Percentiles rank a stretch among this genome's conserved stretches.
These are phyloP conservation scores for Gracilaria domingensis DNA, from an alignment of 23 red algal species.

Conservation along the genomic window DNA sequence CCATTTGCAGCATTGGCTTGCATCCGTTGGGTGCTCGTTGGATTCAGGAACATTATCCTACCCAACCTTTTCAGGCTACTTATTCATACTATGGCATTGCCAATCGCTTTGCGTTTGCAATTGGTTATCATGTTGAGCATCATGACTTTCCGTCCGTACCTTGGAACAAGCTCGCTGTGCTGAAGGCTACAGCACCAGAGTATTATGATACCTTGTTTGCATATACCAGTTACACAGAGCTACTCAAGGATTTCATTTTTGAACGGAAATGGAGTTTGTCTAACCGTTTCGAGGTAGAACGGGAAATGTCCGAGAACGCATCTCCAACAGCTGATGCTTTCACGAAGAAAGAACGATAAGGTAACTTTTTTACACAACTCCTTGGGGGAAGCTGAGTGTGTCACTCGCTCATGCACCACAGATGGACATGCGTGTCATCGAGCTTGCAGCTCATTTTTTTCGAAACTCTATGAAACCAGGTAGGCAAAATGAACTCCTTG, in stretches of 20 bases:
- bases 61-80: slow-evolving; percentile 97
- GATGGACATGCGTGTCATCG: neutral
- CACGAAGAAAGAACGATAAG: slow-evolving; percentile 63
- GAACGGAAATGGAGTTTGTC: slow-evolving; percentile 91
- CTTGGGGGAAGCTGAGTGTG: neutral
- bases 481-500: neutral
- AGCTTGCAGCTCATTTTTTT: slow-evolving; percentile 4
- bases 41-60: slow-evolving; percentile 99
- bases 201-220: slow-evolving; percentile 97
- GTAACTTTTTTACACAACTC: no score
- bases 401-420: neutral
- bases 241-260: slow-evolving; percentile 97
- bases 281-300: slow-evolving; percentile 80
- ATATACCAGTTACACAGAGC: slow-evolving; percentile 85
- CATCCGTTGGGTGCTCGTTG: slow-evolving; percentile 99
- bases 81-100: slow-evolving; percentile 98
- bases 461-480: neutral
- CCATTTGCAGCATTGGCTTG: slow-evolving; percentile 86
- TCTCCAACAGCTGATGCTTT: slow-evolving; percentile 67
- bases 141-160: slow-evolving; percentile 98
- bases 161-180: slow-evolving; percentile 74
- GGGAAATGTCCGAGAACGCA: slow-evolving; percentile 39
- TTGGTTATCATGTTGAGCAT: slow-evolving; percentile 99
- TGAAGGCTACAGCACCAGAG: slow-evolving; percentile 85
- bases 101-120: slow-evolving; percentile 98